phyloP scores from a whole-genome alignment of 768 basidiomycete genomes.

The Suillus paluster region DNA sequence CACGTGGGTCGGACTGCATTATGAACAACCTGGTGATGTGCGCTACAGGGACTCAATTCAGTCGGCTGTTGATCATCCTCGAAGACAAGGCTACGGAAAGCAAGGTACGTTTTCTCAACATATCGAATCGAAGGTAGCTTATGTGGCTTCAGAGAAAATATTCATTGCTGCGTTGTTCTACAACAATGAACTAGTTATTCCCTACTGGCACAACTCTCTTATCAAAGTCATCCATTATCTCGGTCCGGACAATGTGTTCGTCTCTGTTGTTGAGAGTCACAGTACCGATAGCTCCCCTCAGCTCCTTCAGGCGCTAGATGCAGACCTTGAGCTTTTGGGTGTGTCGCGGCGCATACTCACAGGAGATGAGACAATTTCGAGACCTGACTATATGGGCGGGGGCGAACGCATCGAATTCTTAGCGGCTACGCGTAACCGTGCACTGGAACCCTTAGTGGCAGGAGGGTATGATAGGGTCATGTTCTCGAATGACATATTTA shows the following conservation, averaged over 20 bases:
- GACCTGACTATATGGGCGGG: slow-evolving; percentile 17
- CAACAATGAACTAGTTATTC: slow-evolving; percentile 41
- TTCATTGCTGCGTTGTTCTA: slow-evolving; percentile 47
- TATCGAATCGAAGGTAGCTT: neutral
- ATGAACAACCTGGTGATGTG: slow-evolving; percentile 12
- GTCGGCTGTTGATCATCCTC: slow-evolving; percentile 2
- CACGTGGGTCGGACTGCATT: neutral
- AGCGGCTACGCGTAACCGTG: slow-evolving; percentile 43
- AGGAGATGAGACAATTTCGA: slow-evolving; percentile 26
- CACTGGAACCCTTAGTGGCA: slow-evolving; percentile 43
- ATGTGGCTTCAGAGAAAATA: slow-evolving; percentile 28
- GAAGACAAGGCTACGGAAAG: slow-evolving; percentile 5
- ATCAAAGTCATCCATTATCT: slow-evolving; percentile 40
- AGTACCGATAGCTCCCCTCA: slow-evolving; percentile 36
- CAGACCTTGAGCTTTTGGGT: slow-evolving; percentile 22
- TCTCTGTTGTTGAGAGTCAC: slow-evolving; percentile 45
- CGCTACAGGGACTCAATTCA: slow-evolving; percentile 3
- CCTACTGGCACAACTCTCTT: slow-evolving; percentile 42
- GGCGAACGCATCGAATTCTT: slow-evolving; percentile 42
- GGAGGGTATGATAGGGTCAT: slow-evolving; percentile 44
- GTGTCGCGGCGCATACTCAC: slow-evolving; percentile 37
- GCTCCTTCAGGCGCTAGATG: slow-evolving; percentile 33
- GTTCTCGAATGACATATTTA: slow-evolving; percentile 46
- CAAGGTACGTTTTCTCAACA: slow-evolving; percentile 3
- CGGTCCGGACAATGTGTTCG: slow-evolving; percentile 46